Evolutionary conservation across 2,329 filamentous ascomycete genomes (phyloP).

Genomic region (Curvularia lunata): DNA sequence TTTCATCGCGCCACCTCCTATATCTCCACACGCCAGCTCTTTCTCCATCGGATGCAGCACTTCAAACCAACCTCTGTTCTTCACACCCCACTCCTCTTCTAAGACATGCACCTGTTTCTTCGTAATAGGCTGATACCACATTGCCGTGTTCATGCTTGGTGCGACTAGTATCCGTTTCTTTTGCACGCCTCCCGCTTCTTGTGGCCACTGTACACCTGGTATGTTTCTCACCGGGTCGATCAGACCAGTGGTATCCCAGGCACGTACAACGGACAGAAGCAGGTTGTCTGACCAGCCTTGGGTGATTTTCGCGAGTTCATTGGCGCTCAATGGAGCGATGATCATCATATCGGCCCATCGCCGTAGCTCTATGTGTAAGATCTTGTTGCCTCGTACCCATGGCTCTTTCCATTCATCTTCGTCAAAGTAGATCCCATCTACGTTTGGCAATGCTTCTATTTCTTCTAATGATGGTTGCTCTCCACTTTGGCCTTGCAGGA

Average conservation of each 20-base stretch:
- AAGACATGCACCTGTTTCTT: conserved; percentile 72
- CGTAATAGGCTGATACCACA: conserved; percentile 89
- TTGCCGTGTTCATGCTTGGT: conserved; percentile 85
- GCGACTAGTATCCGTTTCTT: conserved; percentile 73
- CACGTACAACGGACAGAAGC: conserved; percentile 74
- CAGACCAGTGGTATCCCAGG: conserved; percentile 74
- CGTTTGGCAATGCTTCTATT: conserved; percentile 67
- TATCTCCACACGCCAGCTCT: conserved; percentile 81
- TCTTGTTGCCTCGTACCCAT: conserved; percentile 79
- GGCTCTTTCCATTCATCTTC: conserved; percentile 82
- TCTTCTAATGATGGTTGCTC: conserved; percentile 76
- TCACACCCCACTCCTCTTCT: conserved; percentile 73
- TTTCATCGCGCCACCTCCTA: conserved; percentile 81
- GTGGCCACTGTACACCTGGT: conserved; percentile 30
- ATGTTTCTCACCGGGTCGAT: conserved; percentile 41
- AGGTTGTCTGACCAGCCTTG: conserved; percentile 80
- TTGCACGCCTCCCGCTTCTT: conserved; percentile 31
- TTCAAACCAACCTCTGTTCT: conserved; percentile 64
- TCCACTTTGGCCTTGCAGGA: conserved; percentile 74
- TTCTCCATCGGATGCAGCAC: conserved; percentile 77
- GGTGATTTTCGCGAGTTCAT: conserved; percentile 83
- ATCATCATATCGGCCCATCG: conserved; percentile 82
- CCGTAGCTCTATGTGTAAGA: conserved; percentile 89
- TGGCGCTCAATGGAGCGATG: conserved; percentile 82
- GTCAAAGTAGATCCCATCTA: conserved; percentile 82